phyloP scores from a whole-genome alignment of 305 asterid genomes.

The Solanum hybrid region DNA sequence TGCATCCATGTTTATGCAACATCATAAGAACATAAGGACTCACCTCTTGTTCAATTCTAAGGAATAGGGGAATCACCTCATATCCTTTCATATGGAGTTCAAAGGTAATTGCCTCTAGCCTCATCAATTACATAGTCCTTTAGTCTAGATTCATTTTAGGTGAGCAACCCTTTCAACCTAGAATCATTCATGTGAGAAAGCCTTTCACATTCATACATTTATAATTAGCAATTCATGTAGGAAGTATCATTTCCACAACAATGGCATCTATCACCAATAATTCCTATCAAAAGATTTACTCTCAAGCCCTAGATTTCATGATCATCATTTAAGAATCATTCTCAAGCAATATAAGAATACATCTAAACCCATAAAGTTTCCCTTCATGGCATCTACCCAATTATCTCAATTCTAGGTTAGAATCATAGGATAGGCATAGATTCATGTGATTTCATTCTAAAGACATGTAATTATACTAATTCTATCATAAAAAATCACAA shows the following conservation, averaged over 20 bases:
- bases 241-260: neutral
- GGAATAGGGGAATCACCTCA: neutral
- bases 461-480: neutral
- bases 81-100: neutral
- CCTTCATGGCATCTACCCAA: neutral
- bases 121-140: neutral
- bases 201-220: neutral
- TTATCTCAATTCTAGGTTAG: neutral
- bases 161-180: neutral
- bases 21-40: neutral
- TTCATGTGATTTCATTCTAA: neutral
- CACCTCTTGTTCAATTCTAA: neutral
- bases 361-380: neutral
- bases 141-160: neutral
- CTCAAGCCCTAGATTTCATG: neutral
- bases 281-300: neutral
- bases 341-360: neutral
- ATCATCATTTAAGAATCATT: too few relatives aligned
- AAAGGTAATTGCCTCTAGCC: neutral
- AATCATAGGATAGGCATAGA: neutral
- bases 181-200: neutral
- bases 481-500: neutral
- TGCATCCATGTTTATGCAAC: neutral
- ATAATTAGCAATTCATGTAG: neutral
- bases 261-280: neutral